phyloP scores from a whole-genome alignment of 108 stramenopile genomes.

The Nitzschia putrida region DNA sequence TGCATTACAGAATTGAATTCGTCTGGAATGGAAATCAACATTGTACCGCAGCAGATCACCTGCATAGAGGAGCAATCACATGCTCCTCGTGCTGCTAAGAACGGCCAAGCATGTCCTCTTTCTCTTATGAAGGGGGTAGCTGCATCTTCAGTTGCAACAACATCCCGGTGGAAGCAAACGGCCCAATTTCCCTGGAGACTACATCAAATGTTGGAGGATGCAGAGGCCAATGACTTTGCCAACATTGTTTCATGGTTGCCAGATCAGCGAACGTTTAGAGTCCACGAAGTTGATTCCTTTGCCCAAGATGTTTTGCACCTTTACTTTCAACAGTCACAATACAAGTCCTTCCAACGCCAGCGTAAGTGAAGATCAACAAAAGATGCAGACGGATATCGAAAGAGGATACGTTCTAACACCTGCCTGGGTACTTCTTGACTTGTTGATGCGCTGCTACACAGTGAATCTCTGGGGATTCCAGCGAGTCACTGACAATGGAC shows the following conservation, averaged over 20 bases:
- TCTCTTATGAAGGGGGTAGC: neutral
- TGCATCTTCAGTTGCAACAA: neutral
- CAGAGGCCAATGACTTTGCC: slow-evolving; percentile 21
- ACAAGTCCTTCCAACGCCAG: slow-evolving; percentile 65
- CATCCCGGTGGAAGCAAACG: no score
- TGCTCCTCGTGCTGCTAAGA: no score
- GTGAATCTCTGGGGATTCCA: slow-evolving; percentile 70
- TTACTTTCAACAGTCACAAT: slow-evolving; percentile 42
- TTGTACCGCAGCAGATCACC: no score
- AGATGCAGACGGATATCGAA: no score
- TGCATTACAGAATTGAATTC: no score
- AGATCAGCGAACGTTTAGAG: slow-evolving; percentile 26
- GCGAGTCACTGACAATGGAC: slow-evolving; percentile 49
- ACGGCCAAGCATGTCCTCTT: neutral
- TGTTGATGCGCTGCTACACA: neutral
- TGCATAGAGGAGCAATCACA: no score
- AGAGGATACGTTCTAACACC: no score
- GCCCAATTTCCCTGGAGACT: slow-evolving; percentile 24
- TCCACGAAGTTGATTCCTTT: slow-evolving; percentile 34
- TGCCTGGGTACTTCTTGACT: no score
- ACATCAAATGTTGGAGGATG: slow-evolving; percentile 55
- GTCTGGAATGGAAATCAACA: no score
- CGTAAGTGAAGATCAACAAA: slow-evolving; percentile 4
- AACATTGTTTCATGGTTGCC: slow-evolving; percentile 42
- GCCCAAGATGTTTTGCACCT: slow-evolving; percentile 21